Evolutionary conservation across 163 green algal genomes (phyloP).

Genomic region (Chlorella variabilis): DNA sequence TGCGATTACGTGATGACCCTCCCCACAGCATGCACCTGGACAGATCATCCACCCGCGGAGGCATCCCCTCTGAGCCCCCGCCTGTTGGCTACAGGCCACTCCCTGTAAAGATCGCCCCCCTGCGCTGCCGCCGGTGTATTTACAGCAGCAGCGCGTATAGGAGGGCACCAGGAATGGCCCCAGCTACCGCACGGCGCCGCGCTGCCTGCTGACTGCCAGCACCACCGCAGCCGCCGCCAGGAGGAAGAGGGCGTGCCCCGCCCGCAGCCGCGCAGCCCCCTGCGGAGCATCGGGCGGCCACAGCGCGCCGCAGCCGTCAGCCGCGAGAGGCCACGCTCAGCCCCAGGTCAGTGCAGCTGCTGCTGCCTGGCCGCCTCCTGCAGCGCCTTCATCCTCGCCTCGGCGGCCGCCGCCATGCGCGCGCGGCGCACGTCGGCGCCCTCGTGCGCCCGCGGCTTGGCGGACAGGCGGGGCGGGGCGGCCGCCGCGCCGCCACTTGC

Average conservation of each 20-base stretch:
- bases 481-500: constrained; percentile 27
- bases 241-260: background rate
- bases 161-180: too few relatives aligned
- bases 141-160: too few relatives aligned
- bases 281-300: constrained; percentile 19
- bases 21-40: too few relatives aligned
- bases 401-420: constrained; percentile 78
- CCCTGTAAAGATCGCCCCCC: too few relatives aligned
- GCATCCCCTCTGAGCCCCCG: too few relatives aligned
- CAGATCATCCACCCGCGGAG: too few relatives aligned
- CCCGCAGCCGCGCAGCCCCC: background rate
- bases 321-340: background rate
- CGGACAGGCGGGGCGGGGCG: constrained; percentile 20
- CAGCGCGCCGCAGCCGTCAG: background rate
- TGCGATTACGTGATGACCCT: too few relatives aligned
- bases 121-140: too few relatives aligned
- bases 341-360: constrained; percentile 56
- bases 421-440: constrained; percentile 61
- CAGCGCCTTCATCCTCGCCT: constrained; percentile 77
- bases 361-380: constrained; percentile 63
- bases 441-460: constrained; percentile 44
- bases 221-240: constrained; percentile 7
- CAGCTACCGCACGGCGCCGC: too few relatives aligned
- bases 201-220: constrained; percentile 7
- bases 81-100: too few relatives aligned